These are phyloP conservation scores for Cytospora chrysosperma DNA, from an alignment of 2,329 filamentous ascomycete genomes.

Conservation along the genomic window DNA sequence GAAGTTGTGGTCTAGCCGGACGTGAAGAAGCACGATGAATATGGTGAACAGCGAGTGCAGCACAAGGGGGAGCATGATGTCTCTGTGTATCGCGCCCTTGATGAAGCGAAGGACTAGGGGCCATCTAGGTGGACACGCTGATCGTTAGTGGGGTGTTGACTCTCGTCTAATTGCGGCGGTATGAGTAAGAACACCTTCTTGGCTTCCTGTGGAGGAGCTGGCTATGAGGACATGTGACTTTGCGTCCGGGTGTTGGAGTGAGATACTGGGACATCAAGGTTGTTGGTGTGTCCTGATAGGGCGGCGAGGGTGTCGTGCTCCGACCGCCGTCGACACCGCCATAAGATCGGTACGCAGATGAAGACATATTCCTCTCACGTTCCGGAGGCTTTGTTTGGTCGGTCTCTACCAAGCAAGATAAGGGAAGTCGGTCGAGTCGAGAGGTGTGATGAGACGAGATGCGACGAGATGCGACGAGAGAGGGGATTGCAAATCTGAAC, in stretches of 20 bases:
- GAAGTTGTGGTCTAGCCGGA: constrained; percentile 9
- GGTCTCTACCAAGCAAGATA: not conserved
- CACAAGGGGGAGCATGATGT: constrained; percentile 1
- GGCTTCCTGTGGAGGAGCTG: constrained; percentile 13
- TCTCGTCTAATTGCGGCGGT: too few species aligned
- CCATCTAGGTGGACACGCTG: not conserved
- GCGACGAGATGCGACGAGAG: not conserved
- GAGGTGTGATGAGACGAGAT: too few species aligned
- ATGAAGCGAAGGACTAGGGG: constrained; percentile 16
- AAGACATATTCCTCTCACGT: not conserved
- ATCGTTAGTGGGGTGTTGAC: not conserved
- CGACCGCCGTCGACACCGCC: not conserved
- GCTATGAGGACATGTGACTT: constrained; percentile 14
- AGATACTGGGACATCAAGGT: constrained; percentile 3
- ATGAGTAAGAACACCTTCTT: not conserved
- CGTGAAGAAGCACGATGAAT: constrained; percentile 7
- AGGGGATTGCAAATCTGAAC: not conserved
- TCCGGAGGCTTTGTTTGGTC: not conserved
- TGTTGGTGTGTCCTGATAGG: constrained; percentile 13
- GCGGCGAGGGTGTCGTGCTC: constrained; percentile 13
- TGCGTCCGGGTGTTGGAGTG: constrained; percentile 10
- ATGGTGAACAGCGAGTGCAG: constrained; percentile 8
- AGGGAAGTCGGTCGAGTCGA: not conserved
- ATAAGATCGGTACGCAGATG: not conserved
- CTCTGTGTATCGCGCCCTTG: constrained; percentile 17